Percentiles rank a stretch among this genome's conserved stretches.
phyloP scores from a whole-genome alignment of 805 yeast species.

The Sungouiella blattae region DNA sequence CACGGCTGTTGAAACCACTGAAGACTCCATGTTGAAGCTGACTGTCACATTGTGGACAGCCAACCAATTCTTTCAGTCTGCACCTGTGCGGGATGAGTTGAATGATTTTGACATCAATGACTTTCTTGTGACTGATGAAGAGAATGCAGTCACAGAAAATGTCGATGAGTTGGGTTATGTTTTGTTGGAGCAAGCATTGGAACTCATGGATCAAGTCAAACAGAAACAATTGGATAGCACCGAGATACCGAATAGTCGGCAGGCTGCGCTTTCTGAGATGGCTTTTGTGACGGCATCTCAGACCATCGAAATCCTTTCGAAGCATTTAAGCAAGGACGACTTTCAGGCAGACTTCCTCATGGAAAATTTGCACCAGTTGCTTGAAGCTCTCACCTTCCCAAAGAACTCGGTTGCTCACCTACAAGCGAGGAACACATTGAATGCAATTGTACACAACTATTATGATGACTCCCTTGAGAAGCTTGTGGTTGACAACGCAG shows the following conservation, averaged over 20 bases:
- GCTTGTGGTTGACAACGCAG: conserved; percentile 65
- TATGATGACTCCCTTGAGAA: conserved; percentile 49
- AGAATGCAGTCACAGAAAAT: neutral
- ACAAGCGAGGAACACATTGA: conserved; percentile 57
- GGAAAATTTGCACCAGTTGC: conserved; percentile 67
- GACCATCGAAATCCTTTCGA: conserved; percentile 35
- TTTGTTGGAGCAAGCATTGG: conserved; percentile 36
- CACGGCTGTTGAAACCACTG: neutral
- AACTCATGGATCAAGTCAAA: conserved; percentile 35
- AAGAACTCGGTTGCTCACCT: conserved; percentile 42
- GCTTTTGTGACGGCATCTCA: conserved; percentile 34
- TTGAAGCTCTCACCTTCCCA: conserved; percentile 64
- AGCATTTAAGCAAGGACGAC: conserved; percentile 21
- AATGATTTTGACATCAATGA: conserved; percentile 13
- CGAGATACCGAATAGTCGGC: conserved; percentile 10
- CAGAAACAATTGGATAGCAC: neutral
- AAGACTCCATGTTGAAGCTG: conserved; percentile 2
- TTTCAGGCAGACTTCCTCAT: conserved; percentile 52
- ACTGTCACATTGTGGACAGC: conserved; percentile 32
- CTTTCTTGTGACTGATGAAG: conserved; percentile 9
- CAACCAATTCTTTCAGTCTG: conserved; percentile 14
- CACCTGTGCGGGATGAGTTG: neutral
- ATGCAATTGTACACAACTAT: conserved; percentile 45
- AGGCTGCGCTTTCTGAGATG: conserved; percentile 24
- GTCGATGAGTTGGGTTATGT: conserved; percentile 28